Evolutionary conservation across 1,139 yeast species (phyloP), one percentile per base, ranked within the genome.

Genomic region (Suhomyces atakaporum): DNA sequence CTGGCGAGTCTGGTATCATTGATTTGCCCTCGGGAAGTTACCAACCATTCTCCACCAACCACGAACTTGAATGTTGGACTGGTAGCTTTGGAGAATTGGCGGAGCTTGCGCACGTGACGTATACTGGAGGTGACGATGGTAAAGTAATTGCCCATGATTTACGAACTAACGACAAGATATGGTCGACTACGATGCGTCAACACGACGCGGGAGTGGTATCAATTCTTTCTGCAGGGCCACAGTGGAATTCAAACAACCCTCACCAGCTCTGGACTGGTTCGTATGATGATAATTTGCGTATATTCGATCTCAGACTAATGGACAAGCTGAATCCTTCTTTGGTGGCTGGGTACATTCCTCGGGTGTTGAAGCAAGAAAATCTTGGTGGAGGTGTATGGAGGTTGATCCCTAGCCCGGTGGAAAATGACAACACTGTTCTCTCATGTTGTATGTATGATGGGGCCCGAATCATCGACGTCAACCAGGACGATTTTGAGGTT

Each of bases 371-470:
- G 15, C 63, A 65, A 33, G 62, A 69, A 25, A 76, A 83, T 35
- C 64, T 90, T 2, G 92, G 90, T 1, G 97, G 97, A 6, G 98
- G 98, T 1, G 97, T 90, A 3, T 92, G 98, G 98, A 67, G 96
- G 47, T 69, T 92, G 39, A 63, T 81, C 2, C 96, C 96, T 2
- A 66, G 75, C 25, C 81, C 84, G 0, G 39, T 44, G 1, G 46
- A 47, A 3, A 52, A 54, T 9, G 75, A 72, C 36, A 56, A 73
- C 34, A 56, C 77, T 40, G 66, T 90, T 1, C 63, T 90, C 36
- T 80, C 81, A 0, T 90, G 97, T 54, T 88, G 97, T 54, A 92
- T 92, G 97, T 90, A 92, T 52, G 92, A 88, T 50, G 98, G 98
- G 10, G 96, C 96, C 1, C 69, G 90, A 39, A 66, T 89, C 2